Conservation (phyloP, 495 filamentous ascomycete genomes). For the Trichoderma orchidacearum region DNA sequence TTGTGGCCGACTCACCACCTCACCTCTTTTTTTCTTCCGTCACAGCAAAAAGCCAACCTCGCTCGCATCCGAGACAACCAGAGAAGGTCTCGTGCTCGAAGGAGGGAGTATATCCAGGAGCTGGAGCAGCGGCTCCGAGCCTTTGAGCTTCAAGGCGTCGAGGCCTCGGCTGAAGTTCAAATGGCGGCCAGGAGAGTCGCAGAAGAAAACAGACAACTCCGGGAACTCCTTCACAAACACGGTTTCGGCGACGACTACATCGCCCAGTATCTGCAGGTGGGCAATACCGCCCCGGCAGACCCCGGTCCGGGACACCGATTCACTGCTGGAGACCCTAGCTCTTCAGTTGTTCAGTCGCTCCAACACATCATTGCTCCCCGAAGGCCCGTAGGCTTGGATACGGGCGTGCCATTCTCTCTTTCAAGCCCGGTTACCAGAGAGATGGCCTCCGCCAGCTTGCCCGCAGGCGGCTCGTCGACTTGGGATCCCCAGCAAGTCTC, state of each 20-base stretch:
- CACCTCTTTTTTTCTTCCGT: neutral
- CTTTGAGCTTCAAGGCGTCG: constrained; percentile 43
- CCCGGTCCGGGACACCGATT: neutral
- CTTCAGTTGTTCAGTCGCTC: constrained; percentile 1
- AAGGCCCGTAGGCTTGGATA: neutral
- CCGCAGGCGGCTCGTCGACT: neutral
- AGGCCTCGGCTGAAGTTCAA: constrained; percentile 49
- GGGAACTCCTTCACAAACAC: constrained; percentile 9
- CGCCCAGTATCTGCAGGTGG: constrained; percentile 5
- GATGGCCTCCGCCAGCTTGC: neutral
- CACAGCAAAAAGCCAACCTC: constrained; percentile 25
- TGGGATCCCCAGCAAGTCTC: neutral
- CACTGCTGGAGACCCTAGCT: neutral
- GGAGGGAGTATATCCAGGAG: constrained; percentile 61
- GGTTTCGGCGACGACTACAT: constrained; percentile 13
- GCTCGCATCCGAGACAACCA: constrained; percentile 66
- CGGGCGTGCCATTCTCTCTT: neutral
- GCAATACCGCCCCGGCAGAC: neutral
- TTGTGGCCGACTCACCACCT: neutral
- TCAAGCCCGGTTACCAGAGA: neutral
- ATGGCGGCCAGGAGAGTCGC: constrained; percentile 46
- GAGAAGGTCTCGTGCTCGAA: constrained; percentile 59
- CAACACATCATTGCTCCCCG: constrained; percentile 4
- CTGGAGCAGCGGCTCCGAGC: constrained; percentile 51
- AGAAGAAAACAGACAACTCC: constrained; percentile 38